Percentiles rank a stretch among this genome's conserved stretches.
Evolutionary conservation across 169 alveolate species (phyloP).

Genomic region (Sarcocystis neurona): DNA sequence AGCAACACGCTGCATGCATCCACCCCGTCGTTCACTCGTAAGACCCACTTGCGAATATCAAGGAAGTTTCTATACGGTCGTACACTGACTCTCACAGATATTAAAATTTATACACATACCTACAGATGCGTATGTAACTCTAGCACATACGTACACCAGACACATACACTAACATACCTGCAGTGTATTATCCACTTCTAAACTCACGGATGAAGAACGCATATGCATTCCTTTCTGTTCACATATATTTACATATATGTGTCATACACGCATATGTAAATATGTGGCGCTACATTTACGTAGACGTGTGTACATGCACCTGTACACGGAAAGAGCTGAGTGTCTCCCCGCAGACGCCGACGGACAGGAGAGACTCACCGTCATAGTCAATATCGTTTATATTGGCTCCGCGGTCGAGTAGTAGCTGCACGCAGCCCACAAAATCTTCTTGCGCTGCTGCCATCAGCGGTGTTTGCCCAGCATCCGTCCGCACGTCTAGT

Average conservation of each 20-base stretch:
- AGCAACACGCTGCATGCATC: too few species aligned
- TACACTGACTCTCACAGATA: too few species aligned
- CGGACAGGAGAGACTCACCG: conserved; percentile 39
- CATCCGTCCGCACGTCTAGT: conserved; percentile 52
- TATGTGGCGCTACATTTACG: too few species aligned
- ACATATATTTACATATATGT: background rate
- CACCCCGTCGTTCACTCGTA: too few species aligned
- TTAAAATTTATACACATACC: too few species aligned
- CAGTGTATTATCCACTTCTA: background rate
- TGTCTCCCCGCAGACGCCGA: too few species aligned
- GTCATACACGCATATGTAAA: background rate
- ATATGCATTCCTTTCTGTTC: too few species aligned
- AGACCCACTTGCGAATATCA: too few species aligned
- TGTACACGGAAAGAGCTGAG: background rate
- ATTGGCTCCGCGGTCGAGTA: conserved; percentile 65
- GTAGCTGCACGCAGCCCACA: conserved; percentile 71
- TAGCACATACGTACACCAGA: too few species aligned
- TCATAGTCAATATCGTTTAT: conserved; percentile 55
- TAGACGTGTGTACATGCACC: background rate
- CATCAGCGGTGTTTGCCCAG: conserved; percentile 75
- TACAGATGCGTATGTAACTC: too few species aligned
- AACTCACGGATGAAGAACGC: background rate
- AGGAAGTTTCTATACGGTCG: too few species aligned
- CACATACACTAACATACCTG: background rate
- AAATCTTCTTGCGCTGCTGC: conserved; percentile 84